Conservation (phyloP, 768 basidiomycete genomes). For the Xerocomus spinulosus region DNA sequence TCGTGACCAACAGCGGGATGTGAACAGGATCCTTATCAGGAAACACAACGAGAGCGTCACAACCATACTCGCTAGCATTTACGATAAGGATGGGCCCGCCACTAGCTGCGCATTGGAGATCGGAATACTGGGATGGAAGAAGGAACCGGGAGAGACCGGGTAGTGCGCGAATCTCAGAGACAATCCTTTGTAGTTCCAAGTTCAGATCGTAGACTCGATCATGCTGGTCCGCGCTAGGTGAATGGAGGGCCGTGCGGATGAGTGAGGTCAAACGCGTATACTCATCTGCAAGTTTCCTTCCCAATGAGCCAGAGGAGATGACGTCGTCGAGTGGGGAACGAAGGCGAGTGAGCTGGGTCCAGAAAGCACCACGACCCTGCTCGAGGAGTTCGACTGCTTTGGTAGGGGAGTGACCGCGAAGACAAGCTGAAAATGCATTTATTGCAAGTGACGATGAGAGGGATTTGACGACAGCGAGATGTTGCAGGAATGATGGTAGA, state of each 20-base stretch:
- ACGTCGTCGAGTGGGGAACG: neutral
- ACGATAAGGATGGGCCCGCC: slow-evolving; percentile 30
- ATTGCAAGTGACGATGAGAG: neutral
- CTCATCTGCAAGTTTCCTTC: neutral
- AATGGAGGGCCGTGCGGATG: neutral
- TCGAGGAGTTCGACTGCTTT: no score
- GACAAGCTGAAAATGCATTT: neutral
- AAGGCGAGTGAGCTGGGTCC: neutral
- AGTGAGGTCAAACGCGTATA: slow-evolving; percentile 4
- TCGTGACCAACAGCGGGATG: slow-evolving; percentile 1
- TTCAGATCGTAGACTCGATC: neutral
- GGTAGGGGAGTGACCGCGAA: neutral
- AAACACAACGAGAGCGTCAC: slow-evolving; percentile 31
- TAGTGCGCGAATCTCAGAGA: slow-evolving; percentile 13
- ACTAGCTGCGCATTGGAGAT: slow-evolving; percentile 13
- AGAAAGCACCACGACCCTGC: neutral
- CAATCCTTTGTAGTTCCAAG: neutral
- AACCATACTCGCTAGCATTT: slow-evolving; percentile 26
- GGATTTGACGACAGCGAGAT: neutral
- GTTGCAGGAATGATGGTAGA: no score
- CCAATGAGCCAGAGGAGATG: neutral
- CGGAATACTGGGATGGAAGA: slow-evolving; percentile 10
- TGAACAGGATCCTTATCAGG: neutral
- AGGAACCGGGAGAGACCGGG: slow-evolving; percentile 24
- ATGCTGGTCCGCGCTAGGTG: neutral